Base-by-base conservation (phyloP, 257 asterid genomes). In the Catharanthus roseus region DNA sequence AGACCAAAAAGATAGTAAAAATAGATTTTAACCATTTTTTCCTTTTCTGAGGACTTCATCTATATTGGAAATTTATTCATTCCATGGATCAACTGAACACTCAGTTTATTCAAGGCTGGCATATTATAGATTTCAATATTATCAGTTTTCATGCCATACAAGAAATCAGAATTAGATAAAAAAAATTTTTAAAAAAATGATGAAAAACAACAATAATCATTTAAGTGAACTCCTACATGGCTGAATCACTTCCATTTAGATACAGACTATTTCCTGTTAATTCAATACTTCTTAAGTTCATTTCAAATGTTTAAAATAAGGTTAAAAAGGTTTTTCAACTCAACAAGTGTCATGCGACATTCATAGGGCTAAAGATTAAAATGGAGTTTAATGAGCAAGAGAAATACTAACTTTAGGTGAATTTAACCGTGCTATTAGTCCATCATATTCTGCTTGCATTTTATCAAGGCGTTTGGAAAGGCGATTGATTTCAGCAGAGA, bases 391-490 rank as follows among this genome's bases (percentile, higher is more conserved):
- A 72, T 34, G 4, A 50, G 69, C 7, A 45, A 28, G 19, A 69
- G 67, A 68, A 60, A 47, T 21, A 84, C 96, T 83, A 68, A 93
- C 98, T 68, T 80, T 91, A 47, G 91, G 83, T 67, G 99, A 93
- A 67, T 77, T 82, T 72, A 93, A 72, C 69, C 96, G 99, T 60
- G 93, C 87, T 79, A 77, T 79, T 49, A 84, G 87, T 42, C 86
- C 97, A 57, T 89, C 97, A 73, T 91, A 88, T 79, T 93, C 99
- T 8, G 88, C 71, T 81, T 93, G 90, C 90, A 91, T 85, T 78
- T 93, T 93, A 18, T 78, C 72, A 39, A 91, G 86, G 74, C 96
- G 97, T 81, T 85, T 93, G 68, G 89, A 77, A 54, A 91, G 89
- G 71, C 99, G 93, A 72, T 86, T 85, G 23, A 91, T 84, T 82